These are phyloP conservation scores for Arabis alpina DNA, from an alignment of 345 rosid genomes.

Conservation along the genomic window DNA sequence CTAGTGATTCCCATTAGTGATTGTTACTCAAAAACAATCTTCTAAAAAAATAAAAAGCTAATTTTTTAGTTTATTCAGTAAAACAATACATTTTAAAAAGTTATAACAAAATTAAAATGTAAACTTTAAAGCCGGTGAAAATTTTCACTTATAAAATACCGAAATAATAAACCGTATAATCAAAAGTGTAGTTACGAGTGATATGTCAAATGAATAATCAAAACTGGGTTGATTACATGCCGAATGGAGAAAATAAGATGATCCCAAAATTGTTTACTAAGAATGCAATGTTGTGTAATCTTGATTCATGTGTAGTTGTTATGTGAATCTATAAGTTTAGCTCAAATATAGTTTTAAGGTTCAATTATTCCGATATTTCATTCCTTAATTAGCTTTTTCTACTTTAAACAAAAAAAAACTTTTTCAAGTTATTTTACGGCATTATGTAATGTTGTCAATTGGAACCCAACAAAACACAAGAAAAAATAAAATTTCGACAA, in stretches of 20 bases:
- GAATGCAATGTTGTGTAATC: conserved; percentile 3
- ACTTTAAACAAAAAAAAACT: too few species aligned
- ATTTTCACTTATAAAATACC: too few species aligned
- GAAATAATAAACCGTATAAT: too few species aligned
- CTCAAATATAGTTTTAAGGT: too few species aligned
- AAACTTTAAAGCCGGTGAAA: background rate
- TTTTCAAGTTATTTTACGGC: too few species aligned
- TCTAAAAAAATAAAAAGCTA: too few species aligned
- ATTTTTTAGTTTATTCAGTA: background rate
- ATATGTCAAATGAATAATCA: background rate
- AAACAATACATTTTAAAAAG: background rate
- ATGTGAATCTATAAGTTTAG: too few species aligned
- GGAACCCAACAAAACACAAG: background rate
- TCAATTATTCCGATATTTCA: too few species aligned
- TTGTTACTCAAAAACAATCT: background rate
- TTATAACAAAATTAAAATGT: background rate
- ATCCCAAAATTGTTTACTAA: background rate
- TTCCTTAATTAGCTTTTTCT: too few species aligned
- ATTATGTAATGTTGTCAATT: background rate
- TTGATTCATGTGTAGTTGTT: too few species aligned
- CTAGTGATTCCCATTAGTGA: background rate
- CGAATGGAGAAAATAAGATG: background rate
- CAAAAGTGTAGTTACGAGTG: background rate
- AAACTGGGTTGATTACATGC: too few species aligned
- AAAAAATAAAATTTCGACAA: background rate